A percentile compares a stretch with the other conserved stretches of the same genome.
These are phyloP conservation scores for Larix sibirica DNA, from an alignment of 83 land plant genomes.

Conservation along the genomic window DNA sequence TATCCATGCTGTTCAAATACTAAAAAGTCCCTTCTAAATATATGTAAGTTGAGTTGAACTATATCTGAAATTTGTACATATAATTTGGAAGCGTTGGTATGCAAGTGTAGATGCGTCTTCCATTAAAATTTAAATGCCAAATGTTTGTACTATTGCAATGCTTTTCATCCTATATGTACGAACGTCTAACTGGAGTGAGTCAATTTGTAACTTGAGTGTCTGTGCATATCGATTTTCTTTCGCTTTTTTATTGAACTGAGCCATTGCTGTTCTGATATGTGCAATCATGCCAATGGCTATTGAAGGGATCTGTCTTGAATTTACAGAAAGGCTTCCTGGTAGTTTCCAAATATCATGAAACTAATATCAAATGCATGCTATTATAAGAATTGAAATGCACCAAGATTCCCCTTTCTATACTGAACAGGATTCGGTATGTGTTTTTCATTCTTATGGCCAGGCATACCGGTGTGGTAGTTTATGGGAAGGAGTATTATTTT, in stretches of 20 bases:
- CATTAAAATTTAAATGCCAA: background rate
- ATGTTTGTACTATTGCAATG: too few relatives aligned
- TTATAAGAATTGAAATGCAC: background rate
- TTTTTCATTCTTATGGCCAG: slow-evolving; percentile 31
- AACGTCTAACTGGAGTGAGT: background rate
- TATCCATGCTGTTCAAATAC: too few relatives aligned
- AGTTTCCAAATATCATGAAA: too few relatives aligned
- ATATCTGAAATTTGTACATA: background rate
- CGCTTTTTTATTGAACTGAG: background rate
- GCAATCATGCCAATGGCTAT: too few relatives aligned
- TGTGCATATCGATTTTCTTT: background rate
- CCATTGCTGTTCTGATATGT: too few relatives aligned
- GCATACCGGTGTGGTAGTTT: slow-evolving; percentile 95
- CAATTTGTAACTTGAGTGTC: too few relatives aligned
- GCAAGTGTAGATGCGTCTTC: background rate
- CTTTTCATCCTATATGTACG: too few relatives aligned
- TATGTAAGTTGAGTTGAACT: background rate
- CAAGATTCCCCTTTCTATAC: background rate
- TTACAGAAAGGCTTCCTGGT: too few relatives aligned
- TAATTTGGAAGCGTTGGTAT: background rate
- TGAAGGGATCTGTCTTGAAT: too few relatives aligned
- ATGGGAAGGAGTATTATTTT: slow-evolving; percentile 90
- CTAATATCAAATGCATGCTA: background rate
- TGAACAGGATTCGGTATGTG: background rate
- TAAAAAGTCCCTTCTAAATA: too few relatives aligned